phyloP scores from a whole-genome alignment of 2,329 filamentous ascomycete genomes.

The Curvularia lunata region DNA sequence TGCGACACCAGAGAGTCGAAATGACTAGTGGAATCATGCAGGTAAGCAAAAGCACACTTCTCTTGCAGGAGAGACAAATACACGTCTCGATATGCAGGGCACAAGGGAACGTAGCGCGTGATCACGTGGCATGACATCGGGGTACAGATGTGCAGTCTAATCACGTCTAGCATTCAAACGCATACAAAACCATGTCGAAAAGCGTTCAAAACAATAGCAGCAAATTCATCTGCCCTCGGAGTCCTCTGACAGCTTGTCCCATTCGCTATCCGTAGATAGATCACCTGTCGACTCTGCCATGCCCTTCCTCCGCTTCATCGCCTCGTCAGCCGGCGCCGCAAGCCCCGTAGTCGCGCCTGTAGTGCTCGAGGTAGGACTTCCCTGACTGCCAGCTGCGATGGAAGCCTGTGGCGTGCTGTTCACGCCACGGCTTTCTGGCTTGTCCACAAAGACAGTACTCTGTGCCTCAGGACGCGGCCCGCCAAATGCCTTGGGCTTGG shows the following conservation, averaged over 20 bases:
- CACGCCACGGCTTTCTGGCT: constrained; percentile 23
- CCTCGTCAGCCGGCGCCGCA: constrained; percentile 42
- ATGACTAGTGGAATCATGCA: not conserved
- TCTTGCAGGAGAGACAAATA: not conserved
- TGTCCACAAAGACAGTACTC: constrained; percentile 46
- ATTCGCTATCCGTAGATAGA: constrained; percentile 89
- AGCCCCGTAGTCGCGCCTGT: constrained; percentile 41
- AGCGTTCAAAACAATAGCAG: constrained; percentile 11
- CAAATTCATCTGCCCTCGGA: constrained; percentile 43
- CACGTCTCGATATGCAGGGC: constrained; percentile 14
- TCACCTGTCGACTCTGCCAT: constrained; percentile 59
- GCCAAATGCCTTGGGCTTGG: constrained; percentile 21
- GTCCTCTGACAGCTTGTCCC: constrained; percentile 83
- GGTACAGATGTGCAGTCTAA: constrained; percentile 15
- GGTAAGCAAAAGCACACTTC: not conserved
- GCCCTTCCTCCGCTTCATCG: constrained; percentile 54
- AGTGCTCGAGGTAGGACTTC: constrained; percentile 32
- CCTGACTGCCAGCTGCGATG: constrained; percentile 13
- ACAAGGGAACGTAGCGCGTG: constrained; percentile 25
- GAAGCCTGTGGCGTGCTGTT: constrained; percentile 29
- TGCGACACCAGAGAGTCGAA: not conserved
- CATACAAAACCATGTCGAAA: constrained; percentile 3
- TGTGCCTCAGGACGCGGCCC: constrained; percentile 35
- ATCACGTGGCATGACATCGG: constrained; percentile 29
- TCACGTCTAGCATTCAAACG: constrained; percentile 18